Conservation (phyloP, 306 rosid genomes). For the Gillenia trifoliata region DNA sequence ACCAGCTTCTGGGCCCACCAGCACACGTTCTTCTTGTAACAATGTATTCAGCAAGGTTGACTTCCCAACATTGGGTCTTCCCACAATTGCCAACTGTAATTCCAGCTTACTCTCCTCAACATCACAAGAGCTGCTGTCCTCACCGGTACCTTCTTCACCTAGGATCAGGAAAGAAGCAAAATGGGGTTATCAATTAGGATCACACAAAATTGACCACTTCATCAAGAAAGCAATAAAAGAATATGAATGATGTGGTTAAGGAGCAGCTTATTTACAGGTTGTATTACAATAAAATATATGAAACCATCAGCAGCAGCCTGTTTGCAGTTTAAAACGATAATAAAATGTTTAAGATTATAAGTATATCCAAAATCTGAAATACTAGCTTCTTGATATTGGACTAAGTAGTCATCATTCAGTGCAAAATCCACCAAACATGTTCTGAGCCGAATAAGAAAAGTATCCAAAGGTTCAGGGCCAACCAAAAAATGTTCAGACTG, state of each 20-base stretch:
- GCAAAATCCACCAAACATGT: neutral
- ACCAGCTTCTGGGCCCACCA: slow-evolving; percentile 98
- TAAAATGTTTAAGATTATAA: neutral
- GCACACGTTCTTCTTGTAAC: slow-evolving; percentile 88
- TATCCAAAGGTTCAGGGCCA: neutral
- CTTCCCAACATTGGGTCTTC: slow-evolving; percentile 96
- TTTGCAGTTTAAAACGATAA: neutral
- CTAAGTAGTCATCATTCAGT: neutral
- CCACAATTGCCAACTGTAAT: slow-evolving; percentile 88
- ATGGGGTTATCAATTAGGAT: slow-evolving; percentile 4
- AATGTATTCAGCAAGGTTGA: slow-evolving; percentile 84
- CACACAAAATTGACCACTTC: neutral
- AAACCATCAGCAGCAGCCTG: neutral
- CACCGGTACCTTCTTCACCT: slow-evolving; percentile 44
- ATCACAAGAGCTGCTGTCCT: slow-evolving; percentile 34
- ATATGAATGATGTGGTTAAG: neutral
- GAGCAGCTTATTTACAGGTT: neutral
- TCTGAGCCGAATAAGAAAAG: neutral
- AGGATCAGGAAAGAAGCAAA: slow-evolving; percentile 19
- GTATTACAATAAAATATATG: neutral
- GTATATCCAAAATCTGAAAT: neutral
- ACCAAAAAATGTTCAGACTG: neutral
- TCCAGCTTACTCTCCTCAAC: slow-evolving; percentile 62
- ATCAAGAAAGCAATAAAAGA: neutral
- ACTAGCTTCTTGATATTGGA: neutral